phyloP scores from a whole-genome alignment of 495 filamentous ascomycete species.

The Aspergillus ostianus region DNA sequence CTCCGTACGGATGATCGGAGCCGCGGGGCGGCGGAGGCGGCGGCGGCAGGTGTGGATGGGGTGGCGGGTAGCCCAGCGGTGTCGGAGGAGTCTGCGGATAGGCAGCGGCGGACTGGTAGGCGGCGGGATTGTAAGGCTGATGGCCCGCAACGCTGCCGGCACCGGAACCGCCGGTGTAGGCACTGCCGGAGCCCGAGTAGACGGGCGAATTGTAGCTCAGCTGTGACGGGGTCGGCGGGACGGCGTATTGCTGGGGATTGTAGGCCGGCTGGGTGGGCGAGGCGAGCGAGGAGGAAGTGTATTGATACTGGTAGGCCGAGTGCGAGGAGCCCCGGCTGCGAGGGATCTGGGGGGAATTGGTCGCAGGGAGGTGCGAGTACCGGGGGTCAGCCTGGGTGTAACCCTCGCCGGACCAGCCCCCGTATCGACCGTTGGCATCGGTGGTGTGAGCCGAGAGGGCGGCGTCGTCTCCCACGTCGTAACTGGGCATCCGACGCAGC shows the following conservation, averaged over 20 bases:
- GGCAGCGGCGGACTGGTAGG: conserved; percentile 49
- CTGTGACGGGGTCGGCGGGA: conserved; percentile 57
- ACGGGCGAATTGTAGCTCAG: conserved; percentile 40
- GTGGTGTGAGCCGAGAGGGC: conserved; percentile 41
- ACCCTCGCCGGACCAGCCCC: conserved; percentile 21
- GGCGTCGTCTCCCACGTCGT: conserved; percentile 76
- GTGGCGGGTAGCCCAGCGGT: conserved; percentile 32
- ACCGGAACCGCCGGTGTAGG: conserved; percentile 2
- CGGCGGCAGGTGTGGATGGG: conserved; percentile 36
- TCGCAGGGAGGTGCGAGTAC: conserved; percentile 31
- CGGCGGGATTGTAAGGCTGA: conserved; percentile 73
- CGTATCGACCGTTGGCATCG: conserved; percentile 29
- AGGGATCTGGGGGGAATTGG: conserved; percentile 44
- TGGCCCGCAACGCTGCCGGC: conserved; percentile 31
- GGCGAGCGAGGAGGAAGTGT: conserved; percentile 35
- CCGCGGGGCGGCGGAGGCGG: conserved; percentile 50
- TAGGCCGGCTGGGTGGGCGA: conserved; percentile 61
- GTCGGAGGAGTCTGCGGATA: conserved; percentile 37
- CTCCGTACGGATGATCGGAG: conserved; percentile 48
- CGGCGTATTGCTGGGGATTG: conserved; percentile 79
- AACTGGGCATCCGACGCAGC: conserved; percentile 66
- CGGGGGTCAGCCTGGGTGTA: conserved; percentile 25
- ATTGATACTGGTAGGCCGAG: conserved; percentile 62
- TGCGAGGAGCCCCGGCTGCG: conserved; percentile 44
- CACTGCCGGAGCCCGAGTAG: conserved; percentile 42